phyloP scores from a whole-genome alignment of 441 rosid species.

The Populus tomentosa region DNA sequence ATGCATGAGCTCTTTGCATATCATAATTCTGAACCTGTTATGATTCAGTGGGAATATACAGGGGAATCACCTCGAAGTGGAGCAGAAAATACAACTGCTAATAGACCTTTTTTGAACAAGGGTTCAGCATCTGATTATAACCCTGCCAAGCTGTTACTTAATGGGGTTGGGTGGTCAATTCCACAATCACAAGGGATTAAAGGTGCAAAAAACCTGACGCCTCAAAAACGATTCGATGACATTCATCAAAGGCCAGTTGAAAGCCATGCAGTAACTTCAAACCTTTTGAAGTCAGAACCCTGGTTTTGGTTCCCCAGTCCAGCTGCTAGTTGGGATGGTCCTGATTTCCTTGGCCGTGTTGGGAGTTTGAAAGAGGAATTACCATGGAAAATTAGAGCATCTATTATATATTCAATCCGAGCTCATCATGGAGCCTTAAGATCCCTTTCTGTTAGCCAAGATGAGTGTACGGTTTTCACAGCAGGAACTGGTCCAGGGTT shows the following conservation, averaged over 20 bases:
- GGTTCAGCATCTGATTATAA: conserved; percentile 53
- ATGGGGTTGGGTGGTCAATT: conserved; percentile 81
- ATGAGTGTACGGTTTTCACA: conserved; percentile 80
- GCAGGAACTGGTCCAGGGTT: conserved; percentile 91
- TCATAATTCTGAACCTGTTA: conserved; percentile 31
- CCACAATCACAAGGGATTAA: conserved; percentile 69
- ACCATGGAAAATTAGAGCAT: conserved; percentile 86
- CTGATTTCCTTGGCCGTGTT: conserved; percentile 69
- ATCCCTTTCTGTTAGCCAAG: conserved; percentile 75
- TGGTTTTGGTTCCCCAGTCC: conserved; percentile 98
- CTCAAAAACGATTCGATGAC: conserved; percentile 41
- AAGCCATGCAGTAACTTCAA: conserved; percentile 38
- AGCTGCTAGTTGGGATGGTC: conserved; percentile 82
- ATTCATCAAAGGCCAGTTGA: conserved; percentile 30
- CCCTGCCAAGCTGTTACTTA: conserved; percentile 75
- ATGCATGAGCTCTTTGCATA: conserved; percentile 7
- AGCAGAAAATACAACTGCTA: conserved; percentile 38
- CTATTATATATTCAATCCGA: conserved; percentile 66
- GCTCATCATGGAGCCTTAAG: conserved; percentile 89
- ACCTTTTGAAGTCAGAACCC: conserved; percentile 55
- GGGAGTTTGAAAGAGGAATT: conserved; percentile 73
- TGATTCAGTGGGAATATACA: conserved; percentile 85
- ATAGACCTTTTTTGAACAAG: conserved; percentile 40
- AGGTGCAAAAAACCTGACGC: conserved; percentile 53
- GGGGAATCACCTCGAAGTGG: conserved; percentile 65